A percentile compares a stretch with the other conserved stretches of the same genome.
These are phyloP conservation scores for Cyclotella choctawhatcheeana DNA, from an alignment of 108 stramenopile species.

Conservation along the genomic window DNA sequence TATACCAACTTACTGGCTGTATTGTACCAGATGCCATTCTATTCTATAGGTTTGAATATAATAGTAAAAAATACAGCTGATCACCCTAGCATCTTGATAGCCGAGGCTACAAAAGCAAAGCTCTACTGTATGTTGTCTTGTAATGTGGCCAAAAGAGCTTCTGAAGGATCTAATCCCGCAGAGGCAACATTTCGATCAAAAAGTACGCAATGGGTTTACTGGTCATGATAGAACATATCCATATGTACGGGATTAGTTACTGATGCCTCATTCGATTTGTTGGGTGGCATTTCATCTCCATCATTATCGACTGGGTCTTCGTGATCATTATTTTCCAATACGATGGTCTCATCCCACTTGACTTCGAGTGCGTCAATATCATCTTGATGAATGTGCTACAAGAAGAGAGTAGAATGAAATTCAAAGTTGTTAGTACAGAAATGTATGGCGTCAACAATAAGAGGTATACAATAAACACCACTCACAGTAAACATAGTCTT, in stretches of 20 bases:
- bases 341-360: constrained; percentile 37
- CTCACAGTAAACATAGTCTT: background rate
- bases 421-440: too few species aligned
- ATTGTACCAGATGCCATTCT: too few species aligned
- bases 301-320: constrained; percentile 10
- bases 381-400: constrained; percentile 39
- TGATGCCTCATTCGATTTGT: background rate
- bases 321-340: constrained; percentile 16
- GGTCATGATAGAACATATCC: constrained; percentile 40
- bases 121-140: too few species aligned
- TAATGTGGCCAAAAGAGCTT: too few species aligned
- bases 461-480: background rate
- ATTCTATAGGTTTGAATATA: too few species aligned
- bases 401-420: too few species aligned
- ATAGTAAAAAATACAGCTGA: too few species aligned
- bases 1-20: too few species aligned
- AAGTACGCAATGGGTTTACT: background rate
- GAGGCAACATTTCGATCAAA: background rate
- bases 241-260: constrained; percentile 31
- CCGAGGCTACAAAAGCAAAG: too few species aligned
- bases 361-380: constrained; percentile 41
- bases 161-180: constrained; percentile 1
- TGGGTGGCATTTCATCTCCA: background rate
- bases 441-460: background rate
- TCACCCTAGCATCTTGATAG: too few species aligned